Evolutionary conservation across 2,329 filamentous ascomycete genomes (phyloP).

Genomic region (Tolypocladium sp.): DNA sequence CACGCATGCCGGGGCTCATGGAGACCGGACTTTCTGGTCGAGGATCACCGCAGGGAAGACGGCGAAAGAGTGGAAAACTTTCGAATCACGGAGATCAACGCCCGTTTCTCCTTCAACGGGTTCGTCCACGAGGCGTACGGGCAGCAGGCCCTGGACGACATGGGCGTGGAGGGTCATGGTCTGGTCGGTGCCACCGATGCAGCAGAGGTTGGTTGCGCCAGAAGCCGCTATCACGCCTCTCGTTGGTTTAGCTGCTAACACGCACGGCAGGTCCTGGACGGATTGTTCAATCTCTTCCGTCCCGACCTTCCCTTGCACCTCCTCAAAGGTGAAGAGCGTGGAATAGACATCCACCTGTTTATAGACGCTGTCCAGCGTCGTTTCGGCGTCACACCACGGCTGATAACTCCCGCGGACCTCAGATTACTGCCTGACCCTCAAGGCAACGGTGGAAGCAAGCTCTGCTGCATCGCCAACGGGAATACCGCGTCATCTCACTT

Average conservation of each 20-base stretch:
- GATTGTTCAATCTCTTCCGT: slow-evolving; percentile 20
- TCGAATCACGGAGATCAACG: slow-evolving; percentile 30
- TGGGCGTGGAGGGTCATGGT: slow-evolving; percentile 3
- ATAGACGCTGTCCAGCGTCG: slow-evolving; percentile 16
- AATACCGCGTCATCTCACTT: slow-evolving; percentile 4
- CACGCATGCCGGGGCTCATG: slow-evolving; percentile 19
- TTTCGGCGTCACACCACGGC: slow-evolving; percentile 18
- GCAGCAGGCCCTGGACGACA: slow-evolving; percentile 15
- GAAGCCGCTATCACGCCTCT: too few species aligned
- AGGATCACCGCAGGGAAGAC: slow-evolving; percentile 9
- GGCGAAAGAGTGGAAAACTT: slow-evolving; percentile 12
- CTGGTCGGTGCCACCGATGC: slow-evolving; percentile 15
- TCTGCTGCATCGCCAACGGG: slow-evolving; percentile 17
- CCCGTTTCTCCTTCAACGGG: slow-evolving; percentile 29
- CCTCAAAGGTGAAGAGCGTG: slow-evolving; percentile 25
- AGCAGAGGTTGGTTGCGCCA: slow-evolving; percentile 8
- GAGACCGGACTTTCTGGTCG: slow-evolving; percentile 30
- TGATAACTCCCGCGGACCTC: slow-evolving; percentile 24
- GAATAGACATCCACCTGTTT: slow-evolving; percentile 30
- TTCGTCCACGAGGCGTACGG: slow-evolving; percentile 20
- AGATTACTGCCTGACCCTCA: slow-evolving; percentile 17
- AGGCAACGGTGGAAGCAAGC: slow-evolving; percentile 13
- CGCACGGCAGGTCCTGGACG: slow-evolving; percentile 19
- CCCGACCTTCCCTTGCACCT: slow-evolving; percentile 21
- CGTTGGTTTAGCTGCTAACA: too few species aligned